phyloP scores from a whole-genome alignment of 2,329 filamentous ascomycete species.

The Fusarium sp. region DNA sequence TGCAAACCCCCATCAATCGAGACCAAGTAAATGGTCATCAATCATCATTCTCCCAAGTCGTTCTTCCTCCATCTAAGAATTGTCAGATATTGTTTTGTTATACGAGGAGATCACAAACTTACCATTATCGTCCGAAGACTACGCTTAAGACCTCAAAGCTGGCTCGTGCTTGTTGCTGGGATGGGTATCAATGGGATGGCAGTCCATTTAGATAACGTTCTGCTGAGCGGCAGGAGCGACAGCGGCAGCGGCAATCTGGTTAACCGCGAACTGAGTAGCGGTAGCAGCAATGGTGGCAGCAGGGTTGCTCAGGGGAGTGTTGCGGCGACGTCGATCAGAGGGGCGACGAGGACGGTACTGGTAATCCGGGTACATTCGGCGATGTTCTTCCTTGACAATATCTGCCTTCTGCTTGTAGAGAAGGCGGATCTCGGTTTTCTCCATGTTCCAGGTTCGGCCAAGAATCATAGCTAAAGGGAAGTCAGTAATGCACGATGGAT shows the following conservation, averaged over 20 bases:
- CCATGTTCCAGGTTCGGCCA: conserved; percentile 55
- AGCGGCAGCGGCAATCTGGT: too few relatives aligned
- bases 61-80: background rate
- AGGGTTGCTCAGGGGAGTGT: background rate
- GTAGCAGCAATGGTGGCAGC: background rate
- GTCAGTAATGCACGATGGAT: conserved; percentile 8
- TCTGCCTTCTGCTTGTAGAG: conserved; percentile 52
- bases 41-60: background rate
- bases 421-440: conserved; percentile 49
- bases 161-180: background rate
- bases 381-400: conserved; percentile 50
- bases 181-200: background rate
- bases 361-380: conserved; percentile 54
- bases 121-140: background rate
- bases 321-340: conserved; percentile 28
- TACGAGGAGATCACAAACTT: background rate
- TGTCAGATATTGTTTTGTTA: background rate
- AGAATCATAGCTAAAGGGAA: conserved; percentile 55
- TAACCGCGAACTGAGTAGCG: background rate
- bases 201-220: background rate
- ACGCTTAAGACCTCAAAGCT: background rate
- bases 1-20: background rate
- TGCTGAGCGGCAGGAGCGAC: background rate
- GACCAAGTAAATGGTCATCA: background rate
- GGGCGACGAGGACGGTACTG: conserved; percentile 54